Conservation (phyloP, 1,284 basidiomycete species). For the Ustilago vetiveriae region DNA sequence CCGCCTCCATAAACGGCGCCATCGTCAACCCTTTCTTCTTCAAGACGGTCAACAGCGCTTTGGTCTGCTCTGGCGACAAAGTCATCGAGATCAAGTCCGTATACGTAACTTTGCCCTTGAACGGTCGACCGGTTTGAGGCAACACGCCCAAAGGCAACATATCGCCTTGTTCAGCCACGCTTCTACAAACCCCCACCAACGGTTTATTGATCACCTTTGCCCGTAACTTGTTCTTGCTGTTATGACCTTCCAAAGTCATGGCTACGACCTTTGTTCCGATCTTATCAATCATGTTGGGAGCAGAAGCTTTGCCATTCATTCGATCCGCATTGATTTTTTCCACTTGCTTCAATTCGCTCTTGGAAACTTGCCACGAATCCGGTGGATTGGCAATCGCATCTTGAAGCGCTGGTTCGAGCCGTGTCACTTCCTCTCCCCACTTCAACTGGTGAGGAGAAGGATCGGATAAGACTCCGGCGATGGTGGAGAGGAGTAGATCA, state of each 20-base stretch:
- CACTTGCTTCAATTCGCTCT: constrained; percentile 12
- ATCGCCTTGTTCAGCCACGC: constrained; percentile 28
- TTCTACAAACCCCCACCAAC: constrained; percentile 15
- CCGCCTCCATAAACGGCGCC: constrained; percentile 38
- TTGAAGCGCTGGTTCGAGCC: constrained; percentile 22
- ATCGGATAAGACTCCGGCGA: constrained; percentile 15
- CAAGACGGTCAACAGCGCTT: constrained; percentile 4
- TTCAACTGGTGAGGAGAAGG: not conserved
- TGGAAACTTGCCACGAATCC: constrained; percentile 3
- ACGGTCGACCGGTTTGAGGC: constrained; percentile 18
- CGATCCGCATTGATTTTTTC: constrained; percentile 19
- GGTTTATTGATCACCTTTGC: constrained; percentile 17
- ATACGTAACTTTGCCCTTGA: constrained; percentile 6
- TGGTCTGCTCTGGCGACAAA: constrained; percentile 3
- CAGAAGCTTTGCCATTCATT: constrained; percentile 27
- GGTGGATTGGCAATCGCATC: constrained; percentile 27
- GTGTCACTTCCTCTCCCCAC: constrained; percentile 28
- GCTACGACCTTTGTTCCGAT: constrained; percentile 15
- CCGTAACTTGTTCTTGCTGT: not conserved
- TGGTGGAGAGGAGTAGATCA: constrained; percentile 14
- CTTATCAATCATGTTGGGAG: constrained; percentile 17
- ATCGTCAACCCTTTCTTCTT: constrained; percentile 20
- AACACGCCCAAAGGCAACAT: constrained; percentile 41
- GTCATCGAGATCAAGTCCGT: constrained; percentile 6
- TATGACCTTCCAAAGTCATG: constrained; percentile 6